Conservation (phyloP, 805 yeast species). For the Candida qinlingensis region DNA sequence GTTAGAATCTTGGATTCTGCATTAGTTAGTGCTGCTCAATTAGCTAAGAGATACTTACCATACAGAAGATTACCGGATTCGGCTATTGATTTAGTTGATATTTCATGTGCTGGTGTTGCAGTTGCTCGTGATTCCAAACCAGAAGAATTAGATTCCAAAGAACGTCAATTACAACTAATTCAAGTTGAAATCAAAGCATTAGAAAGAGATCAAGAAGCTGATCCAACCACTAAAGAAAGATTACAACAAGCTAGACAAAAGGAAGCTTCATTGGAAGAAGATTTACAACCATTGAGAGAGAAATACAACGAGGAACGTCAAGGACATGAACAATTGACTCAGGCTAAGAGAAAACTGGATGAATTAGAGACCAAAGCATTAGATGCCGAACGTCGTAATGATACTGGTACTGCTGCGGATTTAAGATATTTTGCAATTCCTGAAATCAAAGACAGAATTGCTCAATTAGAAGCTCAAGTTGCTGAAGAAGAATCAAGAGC, state of each 20-base stretch:
- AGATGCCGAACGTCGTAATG: conserved; percentile 97
- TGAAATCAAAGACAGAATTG: conserved; percentile 73
- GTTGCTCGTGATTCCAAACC: conserved; percentile 98
- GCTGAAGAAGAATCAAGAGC: conserved; percentile 69
- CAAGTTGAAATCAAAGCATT: conserved; percentile 96
- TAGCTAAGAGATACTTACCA: conserved; percentile 91
- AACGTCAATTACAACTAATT: conserved; percentile 83
- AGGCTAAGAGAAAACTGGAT: conserved; percentile 84
- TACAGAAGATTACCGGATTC: conserved; percentile 95
- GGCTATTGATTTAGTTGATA: conserved; percentile 94
- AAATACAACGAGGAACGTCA: conserved; percentile 81
- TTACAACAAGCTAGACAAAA: conserved; percentile 71
- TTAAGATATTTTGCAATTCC: conserved; percentile 97
- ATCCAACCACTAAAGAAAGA: conserved; percentile 78
- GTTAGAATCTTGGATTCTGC: conserved; percentile 95
- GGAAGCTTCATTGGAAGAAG: conserved; percentile 80
- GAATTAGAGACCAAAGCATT: conserved; percentile 88
- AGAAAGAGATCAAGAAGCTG: conserved; percentile 91
- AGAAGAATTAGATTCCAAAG: conserved; percentile 89
- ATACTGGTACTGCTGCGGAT: conserved; percentile 92
- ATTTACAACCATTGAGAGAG: conserved; percentile 77
- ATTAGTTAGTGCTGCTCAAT: conserved; percentile 86
- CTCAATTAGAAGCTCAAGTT: conserved; percentile 65
- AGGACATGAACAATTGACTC: conserved; percentile 86
- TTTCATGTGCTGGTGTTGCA: conserved; percentile 94